Evolutionary conservation across 805 yeast species (phyloP).

Genomic region (Brettanomyces custersianus): DNA sequence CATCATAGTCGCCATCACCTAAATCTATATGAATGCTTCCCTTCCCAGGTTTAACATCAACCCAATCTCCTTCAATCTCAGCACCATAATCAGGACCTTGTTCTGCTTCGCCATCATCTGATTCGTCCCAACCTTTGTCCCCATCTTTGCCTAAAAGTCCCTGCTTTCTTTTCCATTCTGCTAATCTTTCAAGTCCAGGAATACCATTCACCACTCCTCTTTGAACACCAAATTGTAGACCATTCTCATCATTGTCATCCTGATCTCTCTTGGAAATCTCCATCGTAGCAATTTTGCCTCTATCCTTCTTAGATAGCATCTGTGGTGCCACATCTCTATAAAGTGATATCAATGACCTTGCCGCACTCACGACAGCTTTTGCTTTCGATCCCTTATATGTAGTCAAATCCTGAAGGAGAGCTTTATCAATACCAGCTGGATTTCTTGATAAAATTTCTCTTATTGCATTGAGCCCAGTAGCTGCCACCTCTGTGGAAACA

Average conservation of each 20-base stretch:
- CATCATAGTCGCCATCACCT: constrained; percentile 36
- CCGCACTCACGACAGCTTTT: constrained; percentile 91
- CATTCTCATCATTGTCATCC: constrained; percentile 34
- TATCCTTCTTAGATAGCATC: constrained; percentile 80
- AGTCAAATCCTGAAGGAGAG: constrained; percentile 78
- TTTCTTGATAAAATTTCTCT: constrained; percentile 90
- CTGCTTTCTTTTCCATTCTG: constrained; percentile 69
- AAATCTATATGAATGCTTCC: constrained; percentile 51
- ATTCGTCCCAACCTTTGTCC: constrained; percentile 36
- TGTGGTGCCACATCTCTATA: constrained; percentile 96
- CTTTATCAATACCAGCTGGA: constrained; percentile 86
- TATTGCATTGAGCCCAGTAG: constrained; percentile 94
- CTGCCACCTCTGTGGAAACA: constrained; percentile 95
- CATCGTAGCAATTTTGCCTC: constrained; percentile 90
- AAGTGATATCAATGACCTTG: constrained; percentile 73
- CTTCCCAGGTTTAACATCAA: constrained; percentile 65
- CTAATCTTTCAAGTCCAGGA: constrained; percentile 86
- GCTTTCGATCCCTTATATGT: constrained; percentile 91
- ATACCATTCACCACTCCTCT: constrained; percentile 54
- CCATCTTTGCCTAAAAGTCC: constrained; percentile 45
- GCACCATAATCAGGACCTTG: constrained; percentile 39
- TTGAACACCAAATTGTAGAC: constrained; percentile 71
- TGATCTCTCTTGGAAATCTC: constrained; percentile 48
- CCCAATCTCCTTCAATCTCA: constrained; percentile 89
- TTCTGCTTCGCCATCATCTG: constrained; percentile 38